Conservation (phyloP, 164 flowering plant genomes). For the Cinnamomum micranthum region DNA sequence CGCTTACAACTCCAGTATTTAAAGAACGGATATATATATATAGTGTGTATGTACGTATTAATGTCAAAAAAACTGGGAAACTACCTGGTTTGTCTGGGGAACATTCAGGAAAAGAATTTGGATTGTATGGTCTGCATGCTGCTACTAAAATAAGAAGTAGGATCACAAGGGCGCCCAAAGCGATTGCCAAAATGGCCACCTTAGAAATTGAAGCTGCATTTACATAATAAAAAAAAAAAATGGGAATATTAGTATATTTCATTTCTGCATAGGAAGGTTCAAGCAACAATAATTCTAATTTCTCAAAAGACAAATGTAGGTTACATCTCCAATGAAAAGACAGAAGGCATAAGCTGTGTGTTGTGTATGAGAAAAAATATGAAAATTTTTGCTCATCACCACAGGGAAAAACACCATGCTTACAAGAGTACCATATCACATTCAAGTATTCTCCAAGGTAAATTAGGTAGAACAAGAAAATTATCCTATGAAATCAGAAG, state of each 20-base stretch:
- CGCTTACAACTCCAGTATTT: not conserved
- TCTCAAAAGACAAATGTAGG: not conserved
- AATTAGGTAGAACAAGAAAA: not conserved
- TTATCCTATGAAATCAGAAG: not conserved
- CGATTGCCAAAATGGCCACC: slow-evolving; percentile 88
- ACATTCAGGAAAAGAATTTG: slow-evolving; percentile 53
- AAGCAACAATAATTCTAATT: not conserved
- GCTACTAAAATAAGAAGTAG: slow-evolving; percentile 85
- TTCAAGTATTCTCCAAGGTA: not conserved
- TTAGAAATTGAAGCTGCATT: slow-evolving; percentile 82
- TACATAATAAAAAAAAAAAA: not conserved
- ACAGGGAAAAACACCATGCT: not conserved
- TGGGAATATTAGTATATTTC: not conserved
- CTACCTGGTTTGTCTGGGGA: slow-evolving; percentile 80
- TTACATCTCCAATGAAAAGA: not conserved
- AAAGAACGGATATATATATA: not conserved
- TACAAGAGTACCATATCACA: not conserved
- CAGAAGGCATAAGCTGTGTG: too few relatives aligned
- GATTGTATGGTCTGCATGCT: slow-evolving; percentile 64
- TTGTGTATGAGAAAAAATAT: too few relatives aligned
- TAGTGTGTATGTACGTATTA: not conserved
- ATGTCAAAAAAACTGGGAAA: not conserved
- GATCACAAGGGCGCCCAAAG: slow-evolving; percentile 75
- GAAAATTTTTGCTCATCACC: not conserved
- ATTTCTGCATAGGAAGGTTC: not conserved